Conservation (phyloP, 805 yeast genomes). For the Starmerella kuoi region DNA sequence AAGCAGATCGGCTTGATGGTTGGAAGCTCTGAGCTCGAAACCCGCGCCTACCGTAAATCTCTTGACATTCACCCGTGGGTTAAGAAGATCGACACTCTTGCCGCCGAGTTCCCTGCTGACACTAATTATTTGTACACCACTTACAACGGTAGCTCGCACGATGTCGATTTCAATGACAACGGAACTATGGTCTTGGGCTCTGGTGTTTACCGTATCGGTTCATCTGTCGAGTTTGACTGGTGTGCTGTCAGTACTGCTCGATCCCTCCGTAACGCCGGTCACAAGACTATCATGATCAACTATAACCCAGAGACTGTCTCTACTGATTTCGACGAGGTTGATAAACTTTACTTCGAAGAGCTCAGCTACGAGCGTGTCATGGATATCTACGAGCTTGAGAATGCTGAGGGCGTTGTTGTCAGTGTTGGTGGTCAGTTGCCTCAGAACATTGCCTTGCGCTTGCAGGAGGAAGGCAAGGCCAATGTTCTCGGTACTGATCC, state of each 20-base stretch:
- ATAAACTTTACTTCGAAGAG: conserved; percentile 91
- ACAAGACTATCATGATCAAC: conserved; percentile 89
- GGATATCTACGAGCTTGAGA: conserved; percentile 92
- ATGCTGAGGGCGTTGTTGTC: conserved; percentile 81
- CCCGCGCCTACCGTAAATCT: conserved; percentile 68
- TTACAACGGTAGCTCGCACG: conserved; percentile 79
- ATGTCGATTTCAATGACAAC: conserved; percentile 71
- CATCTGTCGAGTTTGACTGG: conserved; percentile 98
- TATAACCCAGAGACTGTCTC: conserved; percentile 98
- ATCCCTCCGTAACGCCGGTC: conserved; percentile 76
- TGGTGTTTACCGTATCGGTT: conserved; percentile 98
- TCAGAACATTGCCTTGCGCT: conserved; percentile 82
- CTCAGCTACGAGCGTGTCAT: conserved; percentile 88
- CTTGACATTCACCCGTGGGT: conserved; percentile 82
- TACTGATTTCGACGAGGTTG: conserved; percentile 97
- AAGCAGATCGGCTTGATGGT: conserved; percentile 77
- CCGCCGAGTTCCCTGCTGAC: conserved; percentile 97
- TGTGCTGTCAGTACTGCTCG: conserved; percentile 97
- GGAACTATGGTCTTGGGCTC: conserved; percentile 94
- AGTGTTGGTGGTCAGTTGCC: conserved; percentile 98
- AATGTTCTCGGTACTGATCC: conserved; percentile 90
- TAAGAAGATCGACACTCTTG: conserved; percentile 91
- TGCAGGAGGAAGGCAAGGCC: conserved; percentile 56
- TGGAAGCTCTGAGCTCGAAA: conserved; percentile 61
- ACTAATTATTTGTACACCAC: conserved; percentile 94